Percentiles rank a stretch among this genome's conserved stretches.
phyloP scores from a whole-genome alignment of 1,139 yeast species.

The Geotrichum histeridarum region DNA sequence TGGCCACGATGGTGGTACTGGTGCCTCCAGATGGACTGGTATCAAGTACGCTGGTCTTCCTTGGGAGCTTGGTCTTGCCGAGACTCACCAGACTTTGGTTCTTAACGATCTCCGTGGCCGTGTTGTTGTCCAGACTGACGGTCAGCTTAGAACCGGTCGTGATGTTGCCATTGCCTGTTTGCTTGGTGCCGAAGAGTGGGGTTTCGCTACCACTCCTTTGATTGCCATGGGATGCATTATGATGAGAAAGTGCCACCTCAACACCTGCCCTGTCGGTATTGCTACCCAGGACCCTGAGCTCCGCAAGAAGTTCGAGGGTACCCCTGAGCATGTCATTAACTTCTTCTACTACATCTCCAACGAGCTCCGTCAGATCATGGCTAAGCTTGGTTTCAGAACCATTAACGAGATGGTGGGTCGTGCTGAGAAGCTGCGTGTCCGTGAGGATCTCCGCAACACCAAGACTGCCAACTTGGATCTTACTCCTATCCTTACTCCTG shows the following conservation, averaged over 20 bases:
- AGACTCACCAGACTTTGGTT: constrained; percentile 94
- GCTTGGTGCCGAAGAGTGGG: constrained; percentile 98
- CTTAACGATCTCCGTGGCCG: constrained; percentile 93
- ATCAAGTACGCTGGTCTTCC: constrained; percentile 96
- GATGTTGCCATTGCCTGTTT: constrained; percentile 94
- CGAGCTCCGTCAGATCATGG: constrained; percentile 90
- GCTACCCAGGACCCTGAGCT: constrained; percentile 97
- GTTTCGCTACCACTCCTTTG: constrained; percentile 94
- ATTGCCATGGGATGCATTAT: constrained; percentile 96
- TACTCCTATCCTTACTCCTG: constrained; percentile 92
- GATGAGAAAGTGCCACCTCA: constrained; percentile 90
- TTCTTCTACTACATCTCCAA: constrained; percentile 92
- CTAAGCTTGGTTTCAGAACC: constrained; percentile 88
- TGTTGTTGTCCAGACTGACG: constrained; percentile 93
- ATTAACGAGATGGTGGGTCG: constrained; percentile 97
- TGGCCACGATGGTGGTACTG: constrained; percentile 99
- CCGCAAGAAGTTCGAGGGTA: constrained; percentile 87
- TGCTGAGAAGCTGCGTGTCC: constrained; percentile 80
- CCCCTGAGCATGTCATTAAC: constrained; percentile 97
- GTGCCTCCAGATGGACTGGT: constrained; percentile 97
- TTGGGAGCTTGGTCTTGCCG: constrained; percentile 98
- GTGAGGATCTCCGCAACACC: constrained; percentile 80
- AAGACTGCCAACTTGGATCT: constrained; percentile 90
- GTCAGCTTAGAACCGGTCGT: constrained; percentile 92
- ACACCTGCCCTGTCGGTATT: constrained; percentile 96